Percentiles rank a stretch among this genome's conserved stretches.
phyloP scores from a whole-genome alignment of 805 yeast species.

The Suhomyces vadensis region DNA sequence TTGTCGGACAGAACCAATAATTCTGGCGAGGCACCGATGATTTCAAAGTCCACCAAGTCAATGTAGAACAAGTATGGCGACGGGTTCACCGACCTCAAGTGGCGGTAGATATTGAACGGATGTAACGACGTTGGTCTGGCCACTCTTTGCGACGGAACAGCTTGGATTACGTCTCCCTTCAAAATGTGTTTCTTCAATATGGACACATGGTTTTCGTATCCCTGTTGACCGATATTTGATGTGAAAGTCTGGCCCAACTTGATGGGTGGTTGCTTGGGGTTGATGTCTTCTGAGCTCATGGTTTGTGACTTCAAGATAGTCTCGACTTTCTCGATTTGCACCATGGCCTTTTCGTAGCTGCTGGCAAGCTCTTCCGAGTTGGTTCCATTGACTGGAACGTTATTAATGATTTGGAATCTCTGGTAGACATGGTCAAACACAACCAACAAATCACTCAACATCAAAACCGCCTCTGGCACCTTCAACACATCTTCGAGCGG shows the following conservation, averaged over 20 bases:
- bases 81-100: conserved; percentile 93
- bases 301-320: conserved; percentile 46
- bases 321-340: conserved; percentile 59
- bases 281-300: conserved; percentile 45
- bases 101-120: conserved; percentile 95
- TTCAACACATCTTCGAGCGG: conserved; percentile 73
- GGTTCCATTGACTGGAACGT: conserved; percentile 53
- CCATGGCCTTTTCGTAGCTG: conserved; percentile 54
- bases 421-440: conserved; percentile 95
- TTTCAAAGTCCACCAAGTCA: conserved; percentile 87
- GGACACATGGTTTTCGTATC: conserved; percentile 82
- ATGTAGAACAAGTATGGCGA: conserved; percentile 95
- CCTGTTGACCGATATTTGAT: conserved; percentile 91
- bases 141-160: conserved; percentile 96
- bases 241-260: conserved; percentile 65
- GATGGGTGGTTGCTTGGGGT: conserved; percentile 77
- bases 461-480: conserved; percentile 88
- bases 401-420: conserved; percentile 86
- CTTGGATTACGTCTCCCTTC: conserved; percentile 94
- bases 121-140: conserved; percentile 93
- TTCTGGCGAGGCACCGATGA: conserved; percentile 98
- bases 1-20: conserved; percentile 78
- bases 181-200: conserved; percentile 76
- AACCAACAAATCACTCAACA: conserved; percentile 86
- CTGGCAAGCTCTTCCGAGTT: conserved; percentile 27